These are phyloP conservation scores for Hericium coralloides DNA, from an alignment of 768 basidiomycete species.

Conservation along the genomic window DNA sequence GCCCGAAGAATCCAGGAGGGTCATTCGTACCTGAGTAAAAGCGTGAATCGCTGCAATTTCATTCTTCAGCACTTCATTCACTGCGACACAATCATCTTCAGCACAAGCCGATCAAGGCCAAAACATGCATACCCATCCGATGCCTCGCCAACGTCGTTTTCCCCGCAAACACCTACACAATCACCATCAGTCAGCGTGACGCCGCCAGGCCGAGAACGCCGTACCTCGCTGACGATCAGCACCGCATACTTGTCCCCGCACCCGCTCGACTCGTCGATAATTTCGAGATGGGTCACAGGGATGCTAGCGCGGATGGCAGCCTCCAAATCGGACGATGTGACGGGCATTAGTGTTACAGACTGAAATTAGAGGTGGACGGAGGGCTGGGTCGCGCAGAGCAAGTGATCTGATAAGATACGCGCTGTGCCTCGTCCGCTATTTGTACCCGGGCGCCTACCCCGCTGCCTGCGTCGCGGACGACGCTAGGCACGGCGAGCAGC, in stretches of 20 bases:
- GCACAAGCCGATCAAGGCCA: neutral
- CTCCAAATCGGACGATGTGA: slow-evolving; percentile 48
- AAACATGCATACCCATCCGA: slow-evolving; percentile 44
- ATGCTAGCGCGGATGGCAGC: slow-evolving; percentile 53
- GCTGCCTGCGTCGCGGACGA: no score
- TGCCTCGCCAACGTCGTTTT: slow-evolving; percentile 75
- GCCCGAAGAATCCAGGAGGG: neutral
- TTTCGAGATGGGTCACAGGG: slow-evolving; percentile 57
- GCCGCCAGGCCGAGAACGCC: slow-evolving; percentile 11
- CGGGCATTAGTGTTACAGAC: slow-evolving; percentile 42
- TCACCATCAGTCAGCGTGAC: neutral
- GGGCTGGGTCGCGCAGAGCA: neutral
- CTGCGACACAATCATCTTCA: slow-evolving; percentile 27
- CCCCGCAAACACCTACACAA: slow-evolving; percentile 59
- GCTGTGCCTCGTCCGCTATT: neutral
- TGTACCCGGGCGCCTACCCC: no score
- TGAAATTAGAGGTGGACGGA: neutral
- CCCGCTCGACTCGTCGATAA: slow-evolving; percentile 70
- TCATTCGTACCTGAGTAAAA: slow-evolving; percentile 65
- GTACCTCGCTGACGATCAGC: slow-evolving; percentile 67
- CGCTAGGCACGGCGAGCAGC: no score
- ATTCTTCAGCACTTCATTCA: slow-evolving; percentile 67
- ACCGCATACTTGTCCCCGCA: slow-evolving; percentile 76
- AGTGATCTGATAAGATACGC: slow-evolving; percentile 1
- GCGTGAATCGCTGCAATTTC: slow-evolving; percentile 80